Percentiles rank a stretch among this genome's conserved stretches.
These are phyloP conservation scores for Clausena lansium DNA, from an alignment of 345 rosid genomes.

Conservation along the genomic window DNA sequence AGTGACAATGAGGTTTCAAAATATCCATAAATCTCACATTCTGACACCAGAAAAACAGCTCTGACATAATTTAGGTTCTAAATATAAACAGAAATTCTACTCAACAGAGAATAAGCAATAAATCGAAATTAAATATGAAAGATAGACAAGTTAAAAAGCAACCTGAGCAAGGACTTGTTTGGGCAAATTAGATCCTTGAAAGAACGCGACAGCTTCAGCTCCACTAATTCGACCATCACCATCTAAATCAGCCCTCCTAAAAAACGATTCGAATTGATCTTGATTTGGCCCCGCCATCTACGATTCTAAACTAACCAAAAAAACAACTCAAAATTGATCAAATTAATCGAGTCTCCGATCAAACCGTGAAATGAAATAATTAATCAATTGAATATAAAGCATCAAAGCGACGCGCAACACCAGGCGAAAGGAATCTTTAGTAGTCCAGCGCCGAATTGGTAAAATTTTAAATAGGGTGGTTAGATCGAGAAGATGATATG, in stretches of 20 bases:
- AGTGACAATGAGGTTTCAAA: background rate
- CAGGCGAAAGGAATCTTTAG: background rate
- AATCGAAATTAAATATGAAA: background rate
- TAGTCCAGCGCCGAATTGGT: background rate
- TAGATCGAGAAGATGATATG: conserved; percentile 21
- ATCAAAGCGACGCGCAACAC: background rate
- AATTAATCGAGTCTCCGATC: conserved; percentile 7
- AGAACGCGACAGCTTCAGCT: conserved; percentile 84
- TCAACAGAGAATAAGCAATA: background rate
- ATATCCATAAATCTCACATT: background rate
- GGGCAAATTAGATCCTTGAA: conserved; percentile 88
- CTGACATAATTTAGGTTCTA: conserved; percentile 6
- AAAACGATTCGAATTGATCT: conserved; percentile 82
- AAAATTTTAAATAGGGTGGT: background rate
- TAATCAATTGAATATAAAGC: background rate
- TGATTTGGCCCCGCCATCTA: conserved; percentile 54
- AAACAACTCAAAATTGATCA: conserved; percentile 1
- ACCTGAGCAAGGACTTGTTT: conserved; percentile 95
- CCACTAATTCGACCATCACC: conserved; percentile 95
- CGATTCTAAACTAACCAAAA: background rate
- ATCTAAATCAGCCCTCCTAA: conserved; percentile 90
- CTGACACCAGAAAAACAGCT: background rate
- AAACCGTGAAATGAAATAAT: background rate
- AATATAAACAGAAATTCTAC: background rate
- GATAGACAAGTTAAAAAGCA: background rate